phyloP scores from a whole-genome alignment of 1,284 basidiomycete genomes.

The Megacollybia platyphylla region DNA sequence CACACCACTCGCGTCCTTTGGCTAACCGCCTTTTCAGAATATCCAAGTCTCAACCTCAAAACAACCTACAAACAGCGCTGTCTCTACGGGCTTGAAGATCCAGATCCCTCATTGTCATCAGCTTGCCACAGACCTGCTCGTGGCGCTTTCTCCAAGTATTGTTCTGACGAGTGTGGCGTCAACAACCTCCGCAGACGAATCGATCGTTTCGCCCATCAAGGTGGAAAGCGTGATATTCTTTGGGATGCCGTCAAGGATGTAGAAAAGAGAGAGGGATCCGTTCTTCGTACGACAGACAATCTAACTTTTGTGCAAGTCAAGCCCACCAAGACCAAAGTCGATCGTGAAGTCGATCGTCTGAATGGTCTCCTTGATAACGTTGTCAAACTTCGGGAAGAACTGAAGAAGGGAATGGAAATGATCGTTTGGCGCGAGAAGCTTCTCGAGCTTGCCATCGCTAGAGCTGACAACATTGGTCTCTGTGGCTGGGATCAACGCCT shows the following conservation, averaged over 20 bases:
- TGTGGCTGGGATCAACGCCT: conserved; percentile 81
- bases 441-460: conserved; percentile 47
- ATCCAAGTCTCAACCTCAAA: conserved; percentile 40
- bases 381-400: conserved; percentile 42
- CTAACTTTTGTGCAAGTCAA: conserved; percentile 7
- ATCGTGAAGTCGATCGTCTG: conserved; percentile 41
- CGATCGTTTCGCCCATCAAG: conserved; percentile 41
- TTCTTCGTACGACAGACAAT: conserved; percentile 24
- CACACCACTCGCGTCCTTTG: conserved; percentile 2
- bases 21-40: conserved; percentile 26
- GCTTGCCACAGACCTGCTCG: conserved; percentile 71
- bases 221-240: conserved; percentile 44
- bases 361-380: conserved; percentile 38
- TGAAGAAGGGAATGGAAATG: conserved; percentile 55
- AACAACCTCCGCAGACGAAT: conserved; percentile 54
- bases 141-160: conserved; percentile 74
- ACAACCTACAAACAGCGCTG: conserved; percentile 77
- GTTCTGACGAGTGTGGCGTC: conserved; percentile 69
- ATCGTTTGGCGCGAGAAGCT: conserved; percentile 56
- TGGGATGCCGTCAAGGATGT: conserved; percentile 64
- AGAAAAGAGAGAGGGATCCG: conserved; percentile 55
- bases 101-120: conserved; percentile 41
- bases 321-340: conserved; percentile 24
- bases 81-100: conserved; percentile 46
- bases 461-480: conserved; percentile 42